Evolutionary conservation across 139 green algal genomes (phyloP).

Genomic region (Chlorella sp.): DNA sequence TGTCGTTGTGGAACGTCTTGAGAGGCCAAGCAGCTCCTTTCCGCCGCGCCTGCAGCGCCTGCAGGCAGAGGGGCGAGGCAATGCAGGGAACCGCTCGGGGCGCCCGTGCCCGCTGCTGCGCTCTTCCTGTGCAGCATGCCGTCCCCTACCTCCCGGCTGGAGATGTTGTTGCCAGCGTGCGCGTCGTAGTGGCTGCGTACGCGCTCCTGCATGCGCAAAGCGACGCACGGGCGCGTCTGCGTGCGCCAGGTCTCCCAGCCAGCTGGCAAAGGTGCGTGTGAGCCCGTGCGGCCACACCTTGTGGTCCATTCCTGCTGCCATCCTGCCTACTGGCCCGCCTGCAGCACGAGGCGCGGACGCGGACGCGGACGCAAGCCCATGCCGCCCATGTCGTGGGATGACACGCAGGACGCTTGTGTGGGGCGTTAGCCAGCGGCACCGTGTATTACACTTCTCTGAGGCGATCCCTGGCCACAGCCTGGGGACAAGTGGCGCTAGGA

Average conservation of each 20-base stretch:
- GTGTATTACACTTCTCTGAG: no score
- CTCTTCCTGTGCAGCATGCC: not conserved
- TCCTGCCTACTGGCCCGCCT: no score
- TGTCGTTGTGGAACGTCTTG: constrained; percentile 87
- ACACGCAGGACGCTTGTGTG: no score
- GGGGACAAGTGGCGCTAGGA: no score
- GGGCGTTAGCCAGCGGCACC: no score
- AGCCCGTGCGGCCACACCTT: not conserved
- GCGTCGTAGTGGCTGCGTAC: constrained; percentile 1
- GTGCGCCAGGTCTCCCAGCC: not conserved
- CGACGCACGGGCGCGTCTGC: not conserved
- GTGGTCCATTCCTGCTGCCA: no score
- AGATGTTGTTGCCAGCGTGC: not conserved
- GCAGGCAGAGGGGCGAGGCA: not conserved
- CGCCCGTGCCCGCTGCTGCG: not conserved
- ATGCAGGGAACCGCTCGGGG: not conserved
- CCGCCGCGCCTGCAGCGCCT: constrained; percentile 53
- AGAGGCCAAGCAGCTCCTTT: constrained; percentile 58
- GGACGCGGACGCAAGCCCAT: no score
- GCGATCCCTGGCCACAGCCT: no score
- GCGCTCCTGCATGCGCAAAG: not conserved
- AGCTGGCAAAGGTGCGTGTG: not conserved
- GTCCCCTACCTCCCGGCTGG: not conserved
- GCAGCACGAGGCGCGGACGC: no score
- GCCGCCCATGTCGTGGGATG: no score